Percentiles rank a stretch among this genome's conserved stretches.
phyloP scores from a whole-genome alignment of 805 yeast species.

The Brettanomyces naardenensis region DNA sequence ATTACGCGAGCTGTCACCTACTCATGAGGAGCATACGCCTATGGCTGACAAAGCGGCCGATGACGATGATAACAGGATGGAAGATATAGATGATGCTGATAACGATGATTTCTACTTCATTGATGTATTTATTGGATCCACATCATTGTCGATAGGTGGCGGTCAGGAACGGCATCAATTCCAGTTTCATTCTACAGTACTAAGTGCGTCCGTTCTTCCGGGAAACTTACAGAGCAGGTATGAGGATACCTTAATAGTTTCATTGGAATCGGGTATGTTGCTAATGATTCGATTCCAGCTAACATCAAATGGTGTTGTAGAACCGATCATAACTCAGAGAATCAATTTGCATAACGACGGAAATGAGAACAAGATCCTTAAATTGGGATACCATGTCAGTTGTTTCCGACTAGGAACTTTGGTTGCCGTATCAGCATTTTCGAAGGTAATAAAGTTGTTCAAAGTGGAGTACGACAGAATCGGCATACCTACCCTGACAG shows the following conservation, averaged over 20 bases:
- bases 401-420: conserved; percentile 13
- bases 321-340: conserved; percentile 18
- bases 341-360: conserved; percentile 6
- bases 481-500: conserved; percentile 13
- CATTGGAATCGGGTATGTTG: conserved; percentile 15
- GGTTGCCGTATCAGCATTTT: conserved; percentile 19
- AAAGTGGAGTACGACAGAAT: conserved; percentile 11
- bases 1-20: not conserved
- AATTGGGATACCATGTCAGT: conserved; percentile 13
- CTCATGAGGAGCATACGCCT: not conserved
- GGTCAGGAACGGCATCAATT: conserved; percentile 10
- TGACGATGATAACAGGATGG: conserved; percentile 4
- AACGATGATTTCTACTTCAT: conserved; percentile 7
- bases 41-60: not conserved
- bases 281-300: conserved; percentile 15
- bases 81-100: not conserved
- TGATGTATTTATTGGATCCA: conserved; percentile 14
- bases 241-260: conserved; percentile 22
- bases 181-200: conserved; percentile 14
- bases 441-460: conserved; percentile 13
- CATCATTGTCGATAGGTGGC: conserved; percentile 19
- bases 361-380: conserved; percentile 7
- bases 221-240: conserved; percentile 12
- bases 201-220: conserved; percentile 19
- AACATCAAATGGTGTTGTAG: conserved; percentile 8